A percentile compares a stretch with the other conserved stretches of the same genome.
These are phyloP conservation scores for Chaetomiaceae sp. DNA, from an alignment of 2,329 filamentous ascomycete genomes.

Conservation along the genomic window DNA sequence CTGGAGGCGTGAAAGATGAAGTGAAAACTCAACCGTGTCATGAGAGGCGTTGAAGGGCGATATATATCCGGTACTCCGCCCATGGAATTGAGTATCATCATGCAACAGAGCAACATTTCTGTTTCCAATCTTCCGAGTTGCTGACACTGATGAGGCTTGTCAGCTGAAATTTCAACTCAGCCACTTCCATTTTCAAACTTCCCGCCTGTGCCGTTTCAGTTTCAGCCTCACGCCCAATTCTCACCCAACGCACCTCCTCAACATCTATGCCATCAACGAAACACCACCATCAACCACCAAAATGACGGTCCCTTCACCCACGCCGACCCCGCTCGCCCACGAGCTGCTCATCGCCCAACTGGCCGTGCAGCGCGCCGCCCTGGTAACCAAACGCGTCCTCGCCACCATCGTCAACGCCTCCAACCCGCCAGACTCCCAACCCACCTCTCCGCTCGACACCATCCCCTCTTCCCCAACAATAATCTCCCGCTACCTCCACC, in stretches of 20 bases:
- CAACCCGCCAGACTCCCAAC: background rate
- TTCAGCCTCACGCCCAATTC: background rate
- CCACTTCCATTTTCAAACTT: no score
- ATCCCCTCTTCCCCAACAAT: background rate
- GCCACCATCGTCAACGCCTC: background rate
- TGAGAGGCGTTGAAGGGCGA: background rate
- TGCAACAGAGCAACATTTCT: no score
- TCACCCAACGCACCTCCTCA: background rate
- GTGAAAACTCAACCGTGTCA: background rate
- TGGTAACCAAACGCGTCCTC: constrained; percentile 52
- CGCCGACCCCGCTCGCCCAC: constrained; percentile 71
- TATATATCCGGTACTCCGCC: background rate
- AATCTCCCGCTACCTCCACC: constrained; percentile 4
- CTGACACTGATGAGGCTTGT: no score
- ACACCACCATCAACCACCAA: constrained; percentile 28
- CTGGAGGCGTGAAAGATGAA: background rate
- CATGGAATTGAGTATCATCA: no score
- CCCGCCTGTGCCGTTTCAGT: background rate
- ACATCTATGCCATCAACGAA: background rate
- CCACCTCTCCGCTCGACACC: background rate
- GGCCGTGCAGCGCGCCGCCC: constrained; percentile 73
- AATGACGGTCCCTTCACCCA: constrained; percentile 64
- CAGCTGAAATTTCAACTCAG: no score
- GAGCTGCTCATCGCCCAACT: constrained; percentile 83
- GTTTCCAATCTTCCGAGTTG: no score